phyloP scores from a whole-genome alignment of 2,329 filamentous ascomycete genomes.

The Aspergillus hortae region DNA sequence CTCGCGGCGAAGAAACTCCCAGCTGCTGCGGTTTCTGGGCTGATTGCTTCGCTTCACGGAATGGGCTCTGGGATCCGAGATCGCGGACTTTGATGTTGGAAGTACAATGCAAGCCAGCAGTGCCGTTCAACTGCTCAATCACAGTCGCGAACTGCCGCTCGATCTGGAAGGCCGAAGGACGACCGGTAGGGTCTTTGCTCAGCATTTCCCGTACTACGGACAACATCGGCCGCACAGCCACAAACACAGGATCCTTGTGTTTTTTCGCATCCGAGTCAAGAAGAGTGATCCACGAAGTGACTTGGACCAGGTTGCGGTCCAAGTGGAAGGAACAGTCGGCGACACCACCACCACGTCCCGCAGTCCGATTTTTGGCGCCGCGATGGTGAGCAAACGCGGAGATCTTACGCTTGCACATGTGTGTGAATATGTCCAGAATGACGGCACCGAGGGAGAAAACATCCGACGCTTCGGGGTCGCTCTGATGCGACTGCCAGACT shows the following conservation, averaged over 20 bases:
- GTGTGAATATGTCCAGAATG: slow-evolving; percentile 57
- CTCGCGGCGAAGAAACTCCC: neutral
- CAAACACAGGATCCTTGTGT: slow-evolving; percentile 35
- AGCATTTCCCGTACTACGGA: slow-evolving; percentile 37
- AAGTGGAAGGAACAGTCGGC: slow-evolving; percentile 58
- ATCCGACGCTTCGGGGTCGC: slow-evolving; percentile 44
- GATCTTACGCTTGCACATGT: slow-evolving; percentile 55
- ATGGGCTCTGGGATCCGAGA: neutral
- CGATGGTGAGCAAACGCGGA: slow-evolving; percentile 56
- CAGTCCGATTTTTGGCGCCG: slow-evolving; percentile 48
- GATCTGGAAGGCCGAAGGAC: slow-evolving; percentile 32
- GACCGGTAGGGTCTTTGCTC: slow-evolving; percentile 26
- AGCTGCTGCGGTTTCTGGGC: neutral
- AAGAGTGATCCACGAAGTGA: slow-evolving; percentile 54
- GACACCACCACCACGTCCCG: slow-evolving; percentile 46
- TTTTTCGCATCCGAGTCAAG: slow-evolving; percentile 49
- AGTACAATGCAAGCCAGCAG: slow-evolving; percentile 12
- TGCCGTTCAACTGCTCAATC: slow-evolving; percentile 9
- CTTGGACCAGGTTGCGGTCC: slow-evolving; percentile 48
- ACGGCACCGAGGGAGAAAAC: slow-evolving; percentile 59
- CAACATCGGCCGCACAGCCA: slow-evolving; percentile 37
- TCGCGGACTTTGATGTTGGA: slow-evolving; percentile 10
- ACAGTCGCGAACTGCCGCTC: slow-evolving; percentile 16
- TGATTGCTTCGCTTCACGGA: neutral
- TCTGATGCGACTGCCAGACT: slow-evolving; percentile 37